Conservation (phyloP, 1,139 yeast genomes). For the Geotrichum australiense region DNA sequence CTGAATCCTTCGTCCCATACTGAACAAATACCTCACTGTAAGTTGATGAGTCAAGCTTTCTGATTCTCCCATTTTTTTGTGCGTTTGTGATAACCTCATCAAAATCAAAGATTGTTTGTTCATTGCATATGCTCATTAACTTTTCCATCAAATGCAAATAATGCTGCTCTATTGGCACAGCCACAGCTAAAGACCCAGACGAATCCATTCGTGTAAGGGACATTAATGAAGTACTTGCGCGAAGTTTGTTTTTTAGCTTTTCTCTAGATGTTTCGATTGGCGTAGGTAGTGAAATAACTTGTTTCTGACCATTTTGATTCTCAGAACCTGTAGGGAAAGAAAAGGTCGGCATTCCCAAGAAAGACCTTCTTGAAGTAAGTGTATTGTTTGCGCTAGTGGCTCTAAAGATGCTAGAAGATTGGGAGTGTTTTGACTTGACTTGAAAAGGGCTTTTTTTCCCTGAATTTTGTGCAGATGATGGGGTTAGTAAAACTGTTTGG, state of each 20-base stretch:
- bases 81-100: conserved; percentile 27
- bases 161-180: conserved; percentile 31
- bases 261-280: conserved; percentile 51
- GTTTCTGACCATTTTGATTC: conserved; percentile 19
- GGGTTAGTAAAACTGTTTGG: too few species aligned
- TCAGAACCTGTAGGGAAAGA: conserved; percentile 5
- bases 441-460: conserved; percentile 11
- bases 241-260: conserved; percentile 46
- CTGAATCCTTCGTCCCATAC: conserved; percentile 7
- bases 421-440: conserved; percentile 14
- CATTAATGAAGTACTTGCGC: conserved; percentile 47
- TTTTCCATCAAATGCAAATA: conserved; percentile 30
- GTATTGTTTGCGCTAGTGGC: conserved; percentile 7
- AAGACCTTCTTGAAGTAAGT: conserved; percentile 9
- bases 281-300: conserved; percentile 51
- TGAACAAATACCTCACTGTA: conserved; percentile 41
- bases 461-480: conserved; percentile 9
- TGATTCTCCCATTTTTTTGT: conserved; percentile 21
- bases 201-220: conserved; percentile 33
- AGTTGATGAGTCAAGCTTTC: conserved; percentile 42
- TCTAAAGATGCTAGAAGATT: conserved; percentile 11
- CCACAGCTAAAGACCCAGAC: conserved; percentile 24
- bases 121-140: conserved; percentile 36
- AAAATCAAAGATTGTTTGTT: conserved; percentile 30
- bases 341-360: conserved; percentile 10